Percentiles rank a stretch among this genome's conserved stretches.
phyloP scores from a whole-genome alignment of 495 filamentous ascomycete species.

The Halenospora varia region DNA sequence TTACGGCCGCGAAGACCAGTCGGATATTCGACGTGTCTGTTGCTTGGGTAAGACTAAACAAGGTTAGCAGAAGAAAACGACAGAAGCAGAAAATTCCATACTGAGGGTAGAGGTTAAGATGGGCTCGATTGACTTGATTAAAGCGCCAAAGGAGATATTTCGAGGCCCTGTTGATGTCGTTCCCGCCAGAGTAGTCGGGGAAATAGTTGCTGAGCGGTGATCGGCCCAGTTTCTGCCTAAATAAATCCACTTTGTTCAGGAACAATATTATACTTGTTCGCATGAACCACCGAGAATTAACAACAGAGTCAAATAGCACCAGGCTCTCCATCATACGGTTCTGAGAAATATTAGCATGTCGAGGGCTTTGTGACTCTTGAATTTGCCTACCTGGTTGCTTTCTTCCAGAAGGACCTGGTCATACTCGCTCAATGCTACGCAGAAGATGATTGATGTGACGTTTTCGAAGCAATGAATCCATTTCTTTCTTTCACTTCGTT shows the following conservation, averaged over 20 bases:
- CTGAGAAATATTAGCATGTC: slow-evolving; percentile 38
- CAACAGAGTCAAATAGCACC: slow-evolving; percentile 96
- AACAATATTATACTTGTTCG: slow-evolving; percentile 98
- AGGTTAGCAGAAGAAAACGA: slow-evolving; percentile 13
- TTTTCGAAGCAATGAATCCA: slow-evolving; percentile 99
- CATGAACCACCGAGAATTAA: slow-evolving; percentile 99
- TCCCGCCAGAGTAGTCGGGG: slow-evolving; percentile 94
- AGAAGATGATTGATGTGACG: slow-evolving; percentile 99
- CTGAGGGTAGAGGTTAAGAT: slow-evolving; percentile 99
- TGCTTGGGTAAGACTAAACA: slow-evolving; percentile 83
- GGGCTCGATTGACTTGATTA: slow-evolving; percentile 95
- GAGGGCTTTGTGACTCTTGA: slow-evolving; percentile 16
- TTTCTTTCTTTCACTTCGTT: slow-evolving; percentile 96
- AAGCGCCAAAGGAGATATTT: slow-evolving; percentile 98
- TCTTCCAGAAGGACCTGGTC: slow-evolving; percentile 96
- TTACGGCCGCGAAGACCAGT: slow-evolving; percentile 95
- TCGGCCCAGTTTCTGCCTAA: slow-evolving; percentile 87
- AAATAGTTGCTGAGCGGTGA: slow-evolving; percentile 92
- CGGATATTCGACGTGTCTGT: slow-evolving; percentile 98
- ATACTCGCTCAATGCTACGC: slow-evolving; percentile 96
- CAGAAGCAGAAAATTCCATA: slow-evolving; percentile 44
- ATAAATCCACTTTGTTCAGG: slow-evolving; percentile 98
- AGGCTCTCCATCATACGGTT: slow-evolving; percentile 99
- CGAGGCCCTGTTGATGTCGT: slow-evolving; percentile 95
- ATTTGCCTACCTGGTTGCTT: slow-evolving; percentile 75